Conservation (phyloP, 2,329 filamentous ascomycete genomes). For the Orbilia oligospora region DNA sequence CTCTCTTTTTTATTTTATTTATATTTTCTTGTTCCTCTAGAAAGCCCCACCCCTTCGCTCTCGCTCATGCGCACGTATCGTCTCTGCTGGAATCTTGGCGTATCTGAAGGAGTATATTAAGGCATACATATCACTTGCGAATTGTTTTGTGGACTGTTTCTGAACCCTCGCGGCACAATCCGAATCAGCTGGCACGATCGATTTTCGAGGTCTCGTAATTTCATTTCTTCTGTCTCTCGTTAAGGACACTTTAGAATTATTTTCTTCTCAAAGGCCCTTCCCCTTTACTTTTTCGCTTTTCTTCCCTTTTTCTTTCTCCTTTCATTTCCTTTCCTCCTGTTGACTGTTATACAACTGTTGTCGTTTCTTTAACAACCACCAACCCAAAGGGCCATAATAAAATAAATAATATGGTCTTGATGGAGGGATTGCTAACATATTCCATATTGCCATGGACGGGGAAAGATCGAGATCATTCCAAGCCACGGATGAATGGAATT, state of each 20-base stretch:
- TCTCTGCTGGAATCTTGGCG: constrained; percentile 46
- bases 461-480: background rate
- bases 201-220: constrained; percentile 37
- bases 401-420: constrained; percentile 25
- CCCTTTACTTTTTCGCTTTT: constrained; percentile 42
- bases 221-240: constrained; percentile 50
- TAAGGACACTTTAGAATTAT: constrained; percentile 43
- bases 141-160: constrained; percentile 32
- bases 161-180: constrained; percentile 24
- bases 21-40: constrained; percentile 47
- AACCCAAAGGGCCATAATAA: constrained; percentile 22
- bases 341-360: background rate
- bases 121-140: constrained; percentile 23
- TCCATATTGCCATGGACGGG: background rate
- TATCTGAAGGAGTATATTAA: constrained; percentile 39
- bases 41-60: constrained; percentile 26
- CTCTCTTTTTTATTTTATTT: constrained; percentile 26
- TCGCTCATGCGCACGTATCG: constrained; percentile 39
- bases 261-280: constrained; percentile 57
- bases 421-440: background rate
- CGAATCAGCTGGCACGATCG: constrained; percentile 46
- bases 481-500: background rate
- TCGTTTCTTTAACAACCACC: constrained; percentile 15
- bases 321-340: constrained; percentile 11
- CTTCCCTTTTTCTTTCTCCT: constrained; percentile 38